A percentile compares a stretch with the other conserved stretches of the same genome.
These are phyloP conservation scores for Emergomyces africanus DNA, from an alignment of 2,329 filamentous ascomycete species.

Conservation along the genomic window DNA sequence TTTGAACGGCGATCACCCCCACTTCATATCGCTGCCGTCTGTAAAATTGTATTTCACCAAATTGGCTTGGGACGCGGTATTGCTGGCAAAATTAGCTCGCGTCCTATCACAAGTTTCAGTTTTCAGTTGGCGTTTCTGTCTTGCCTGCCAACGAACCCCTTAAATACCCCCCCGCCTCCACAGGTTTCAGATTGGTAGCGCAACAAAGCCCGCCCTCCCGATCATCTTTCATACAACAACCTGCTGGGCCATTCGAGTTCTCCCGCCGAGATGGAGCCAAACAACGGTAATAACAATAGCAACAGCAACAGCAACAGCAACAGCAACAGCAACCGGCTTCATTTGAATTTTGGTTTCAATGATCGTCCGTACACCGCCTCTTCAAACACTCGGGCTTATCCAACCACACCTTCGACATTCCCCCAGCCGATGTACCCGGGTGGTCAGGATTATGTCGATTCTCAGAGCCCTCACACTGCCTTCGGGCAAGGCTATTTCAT, in stretches of 20 bases:
- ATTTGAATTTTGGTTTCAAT: constrained; percentile 41
- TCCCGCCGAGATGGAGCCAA: constrained; percentile 38
- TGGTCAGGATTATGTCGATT: constrained; percentile 48
- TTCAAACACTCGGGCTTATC: constrained; percentile 57
- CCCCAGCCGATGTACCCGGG: constrained; percentile 70
- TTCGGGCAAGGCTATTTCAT: constrained; percentile 46
- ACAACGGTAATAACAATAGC: constrained; percentile 49
- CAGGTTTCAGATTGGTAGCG: neutral
- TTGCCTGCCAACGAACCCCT: neutral
- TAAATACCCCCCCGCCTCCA: neutral
- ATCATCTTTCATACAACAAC: constrained; percentile 3
- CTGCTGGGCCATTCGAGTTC: constrained; percentile 35
- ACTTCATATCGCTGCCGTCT: neutral
- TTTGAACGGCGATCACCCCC: neutral
- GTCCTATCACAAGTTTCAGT: neutral
- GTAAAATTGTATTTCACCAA: neutral
- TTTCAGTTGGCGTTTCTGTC: neutral
- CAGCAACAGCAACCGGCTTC: constrained; percentile 44
- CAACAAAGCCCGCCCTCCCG: constrained; percentile 6
- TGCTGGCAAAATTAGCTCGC: neutral
- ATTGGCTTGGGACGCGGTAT: neutral
- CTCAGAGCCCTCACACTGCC: constrained; percentile 25
- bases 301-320: constrained; percentile 52
- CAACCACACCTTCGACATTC: constrained; percentile 89
- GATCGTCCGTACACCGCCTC: constrained; percentile 51